Evolutionary conservation across 805 yeast genomes (phyloP).

Genomic region (Aciculoconidium aculeatum): DNA sequence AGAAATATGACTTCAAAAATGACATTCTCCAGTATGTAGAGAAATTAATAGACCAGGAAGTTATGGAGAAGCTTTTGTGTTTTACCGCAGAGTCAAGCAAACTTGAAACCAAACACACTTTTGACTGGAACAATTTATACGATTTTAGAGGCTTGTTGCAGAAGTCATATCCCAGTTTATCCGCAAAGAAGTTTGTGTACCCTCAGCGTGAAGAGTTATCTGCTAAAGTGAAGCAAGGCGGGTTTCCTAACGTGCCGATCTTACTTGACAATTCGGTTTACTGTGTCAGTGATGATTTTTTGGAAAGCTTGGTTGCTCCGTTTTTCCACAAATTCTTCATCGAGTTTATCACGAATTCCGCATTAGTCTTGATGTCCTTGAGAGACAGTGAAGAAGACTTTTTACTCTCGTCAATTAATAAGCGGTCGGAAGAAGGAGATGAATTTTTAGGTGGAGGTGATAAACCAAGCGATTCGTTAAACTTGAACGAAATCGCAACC

Average conservation of each 20-base stretch:
- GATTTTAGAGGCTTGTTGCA: conserved; percentile 65
- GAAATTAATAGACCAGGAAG: conserved; percentile 55
- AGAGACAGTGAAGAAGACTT: conserved; percentile 74
- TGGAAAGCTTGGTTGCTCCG: conserved; percentile 29
- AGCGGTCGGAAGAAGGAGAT: conserved; percentile 7
- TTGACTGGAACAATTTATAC: conserved; percentile 46
- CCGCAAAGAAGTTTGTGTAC: conserved; percentile 49
- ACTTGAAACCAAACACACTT: conserved; percentile 24
- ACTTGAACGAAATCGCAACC: conserved; percentile 58
- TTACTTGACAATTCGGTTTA: conserved; percentile 23
- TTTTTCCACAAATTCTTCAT: conserved; percentile 47
- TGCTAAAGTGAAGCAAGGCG: conserved; percentile 21
- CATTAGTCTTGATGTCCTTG: conserved; percentile 58
- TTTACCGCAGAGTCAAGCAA: conserved; percentile 53
- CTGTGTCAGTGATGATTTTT: conserved; percentile 16
- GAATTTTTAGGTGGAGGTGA: conserved; percentile 6
- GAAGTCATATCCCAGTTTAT: conserved; percentile 54
- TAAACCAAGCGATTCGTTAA: conserved; percentile 19
- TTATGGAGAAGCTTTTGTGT: conserved; percentile 61
- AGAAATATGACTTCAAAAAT: conserved; percentile 46
- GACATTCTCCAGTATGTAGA: conserved; percentile 58
- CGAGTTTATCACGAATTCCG: conserved; percentile 55
- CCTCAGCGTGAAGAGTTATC: conserved; percentile 31
- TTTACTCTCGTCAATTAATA: conserved; percentile 43
- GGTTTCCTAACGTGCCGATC: conserved; percentile 20